These are phyloP conservation scores for Synchytrium microbalum DNA, from an alignment of 371 early-diverging fungal genomes.

Conservation along the genomic window DNA sequence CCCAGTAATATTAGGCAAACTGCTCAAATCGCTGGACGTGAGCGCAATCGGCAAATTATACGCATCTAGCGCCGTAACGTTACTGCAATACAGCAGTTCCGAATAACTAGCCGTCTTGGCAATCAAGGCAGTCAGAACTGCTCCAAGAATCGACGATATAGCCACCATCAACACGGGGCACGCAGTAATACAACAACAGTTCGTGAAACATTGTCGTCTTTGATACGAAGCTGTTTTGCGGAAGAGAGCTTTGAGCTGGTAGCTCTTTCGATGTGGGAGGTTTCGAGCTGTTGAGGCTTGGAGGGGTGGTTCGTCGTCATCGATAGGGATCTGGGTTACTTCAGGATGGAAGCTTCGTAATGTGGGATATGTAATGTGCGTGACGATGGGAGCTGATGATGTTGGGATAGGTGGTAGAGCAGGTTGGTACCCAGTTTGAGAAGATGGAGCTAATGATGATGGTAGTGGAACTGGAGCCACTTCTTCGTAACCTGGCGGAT, in stretches of 20 bases:
- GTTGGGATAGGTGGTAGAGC: no score
- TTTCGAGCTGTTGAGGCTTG: neutral
- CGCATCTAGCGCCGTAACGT: constrained; percentile 16
- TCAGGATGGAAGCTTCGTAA: no score
- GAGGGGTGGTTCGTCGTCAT: neutral
- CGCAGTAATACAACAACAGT: constrained; percentile 56
- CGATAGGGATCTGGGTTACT: neutral
- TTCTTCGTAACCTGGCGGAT: no score
- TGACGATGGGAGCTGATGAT: no score
- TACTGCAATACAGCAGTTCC: constrained; percentile 29
- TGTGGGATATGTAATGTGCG: no score
- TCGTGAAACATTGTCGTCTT: constrained; percentile 59
- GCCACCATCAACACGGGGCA: constrained; percentile 55
- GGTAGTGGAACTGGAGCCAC: no score
- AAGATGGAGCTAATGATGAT: no score
- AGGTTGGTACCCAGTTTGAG: no score
- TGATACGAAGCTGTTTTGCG: constrained; percentile 59
- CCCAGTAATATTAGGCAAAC: neutral
- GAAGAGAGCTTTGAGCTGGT: constrained; percentile 22
- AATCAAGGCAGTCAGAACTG: constrained; percentile 23
- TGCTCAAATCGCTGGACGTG: constrained; percentile 2
- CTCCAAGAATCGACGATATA: constrained; percentile 39
- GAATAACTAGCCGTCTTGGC: neutral
- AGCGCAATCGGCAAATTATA: constrained; percentile 27
- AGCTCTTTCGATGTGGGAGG: constrained; percentile 6